These are phyloP conservation scores for Alternaria alternata DNA, from an alignment of 2,329 filamentous ascomycete genomes.

Conservation along the genomic window DNA sequence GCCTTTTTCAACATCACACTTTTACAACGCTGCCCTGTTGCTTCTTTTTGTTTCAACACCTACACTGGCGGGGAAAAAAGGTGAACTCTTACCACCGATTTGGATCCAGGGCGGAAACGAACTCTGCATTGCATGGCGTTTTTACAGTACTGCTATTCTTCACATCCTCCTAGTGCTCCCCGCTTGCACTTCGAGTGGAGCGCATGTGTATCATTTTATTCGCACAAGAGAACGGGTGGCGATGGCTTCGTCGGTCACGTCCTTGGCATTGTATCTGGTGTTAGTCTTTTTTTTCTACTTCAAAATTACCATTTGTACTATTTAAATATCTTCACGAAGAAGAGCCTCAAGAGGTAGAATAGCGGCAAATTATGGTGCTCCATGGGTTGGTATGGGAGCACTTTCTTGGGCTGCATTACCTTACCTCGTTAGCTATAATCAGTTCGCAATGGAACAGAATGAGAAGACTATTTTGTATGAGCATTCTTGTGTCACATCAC, in stretches of 20 bases:
- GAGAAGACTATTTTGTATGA: not conserved
- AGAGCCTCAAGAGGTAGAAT: not conserved
- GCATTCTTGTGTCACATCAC: not conserved
- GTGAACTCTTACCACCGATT: not conserved
- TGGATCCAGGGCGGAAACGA: not conserved
- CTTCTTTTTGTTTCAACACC: conserved; percentile 6
- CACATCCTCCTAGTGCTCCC: too few relatives aligned
- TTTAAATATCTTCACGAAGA: conserved; percentile 1
- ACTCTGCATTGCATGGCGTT: conserved; percentile 7
- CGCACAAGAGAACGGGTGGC: not conserved
- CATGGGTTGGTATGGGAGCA: not conserved
- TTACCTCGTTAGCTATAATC: not conserved
- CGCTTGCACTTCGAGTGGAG: too few relatives aligned
- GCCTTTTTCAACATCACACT: conserved; percentile 2
- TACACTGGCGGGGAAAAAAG: not conserved
- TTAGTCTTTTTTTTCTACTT: not conserved
- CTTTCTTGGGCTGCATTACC: not conserved
- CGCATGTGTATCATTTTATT: not conserved
- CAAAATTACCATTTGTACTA: conserved; percentile 4
- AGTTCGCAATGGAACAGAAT: conserved; percentile 2
- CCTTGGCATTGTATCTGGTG: conserved; percentile 7
- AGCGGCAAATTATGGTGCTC: not conserved
- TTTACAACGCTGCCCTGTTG: not conserved
- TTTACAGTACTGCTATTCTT: not conserved
- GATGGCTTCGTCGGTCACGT: not conserved